Base-by-base conservation (phyloP, 768 basidiomycete genomes). In the Epithele typhae region DNA sequence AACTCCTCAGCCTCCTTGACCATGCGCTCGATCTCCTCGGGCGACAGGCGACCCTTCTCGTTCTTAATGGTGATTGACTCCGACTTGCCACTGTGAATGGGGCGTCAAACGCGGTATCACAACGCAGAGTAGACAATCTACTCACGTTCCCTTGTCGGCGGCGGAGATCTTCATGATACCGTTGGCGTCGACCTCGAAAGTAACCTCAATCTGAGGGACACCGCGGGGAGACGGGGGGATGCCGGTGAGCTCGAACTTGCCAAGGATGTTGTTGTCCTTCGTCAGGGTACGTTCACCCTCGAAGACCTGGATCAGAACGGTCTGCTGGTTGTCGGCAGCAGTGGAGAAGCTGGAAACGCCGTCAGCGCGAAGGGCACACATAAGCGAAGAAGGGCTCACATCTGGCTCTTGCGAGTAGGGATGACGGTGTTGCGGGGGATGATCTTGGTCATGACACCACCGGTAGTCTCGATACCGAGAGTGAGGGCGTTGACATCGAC, bases 391-490 rank as follows among this genome's bases (percentile, higher is more conserved):
- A 23, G 14, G 0, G 70, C 80, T 12, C 51, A 84, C 81, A 87
- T 95, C 72, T 98, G 93, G 52, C 82, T 83, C 78, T 98, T 97
- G 76, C 88, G 87, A 59, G 94, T 97, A 49, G 95, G 95, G 65
- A 98, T 93, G 63, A 95, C 92, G 35, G 95, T 97, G 82, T 97
- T 97, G 59, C 95, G 87, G 51, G 92, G 79, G 60, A 99, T 97
- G 61, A 99, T 78, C 70, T 95, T 96, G 57, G 93, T 97, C 77
- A 97, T 91, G 59, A 97, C 93, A 66, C 93, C 92, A 61, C 95
- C 93, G 32, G 94, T 95, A 59, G 94, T 97, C 79, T 97, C 95
- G 59, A 98, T 99, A 80, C 95, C 94, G 64, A 97, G 91, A 24
- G 95, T 95, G 33, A 98, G 80, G 22, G 95, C 93, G 73, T 85